Conservation (phyloP, 441 rosid species). For the Lepidium campestre region DNA sequence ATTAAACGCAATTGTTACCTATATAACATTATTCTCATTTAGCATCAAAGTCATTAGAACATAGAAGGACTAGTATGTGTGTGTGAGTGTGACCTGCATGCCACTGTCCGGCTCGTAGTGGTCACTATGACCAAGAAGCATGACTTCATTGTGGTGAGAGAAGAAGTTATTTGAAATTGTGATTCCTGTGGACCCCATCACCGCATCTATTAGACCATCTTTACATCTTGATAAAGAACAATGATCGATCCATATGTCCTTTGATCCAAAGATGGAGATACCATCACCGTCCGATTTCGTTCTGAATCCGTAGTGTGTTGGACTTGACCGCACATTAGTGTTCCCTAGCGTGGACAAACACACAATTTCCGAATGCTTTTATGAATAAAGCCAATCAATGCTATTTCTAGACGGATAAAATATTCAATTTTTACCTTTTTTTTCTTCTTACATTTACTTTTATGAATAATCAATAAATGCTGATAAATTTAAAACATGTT, state of each 20-base stretch:
- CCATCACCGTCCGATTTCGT: constrained; percentile 88
- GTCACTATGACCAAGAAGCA: constrained; percentile 90
- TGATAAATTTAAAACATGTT: neutral
- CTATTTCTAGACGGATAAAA: neutral
- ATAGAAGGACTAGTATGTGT: neutral
- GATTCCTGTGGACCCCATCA: constrained; percentile 87
- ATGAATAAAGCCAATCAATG: constrained; percentile 3
- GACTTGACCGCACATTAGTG: constrained; percentile 76
- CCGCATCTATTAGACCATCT: constrained; percentile 82
- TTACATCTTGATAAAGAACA: constrained; percentile 83
- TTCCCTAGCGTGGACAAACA: constrained; percentile 40
- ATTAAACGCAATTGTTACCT: constrained; percentile 87
- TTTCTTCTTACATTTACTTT: neutral
- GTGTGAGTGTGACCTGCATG: constrained; percentile 53
- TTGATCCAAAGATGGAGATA: constrained; percentile 80
- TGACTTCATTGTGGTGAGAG: constrained; percentile 92
- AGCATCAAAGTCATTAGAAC: neutral
- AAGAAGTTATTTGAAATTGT: constrained; percentile 86
- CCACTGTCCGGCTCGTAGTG: constrained; percentile 71
- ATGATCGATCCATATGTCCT: constrained; percentile 90
- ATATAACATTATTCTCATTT: neutral
- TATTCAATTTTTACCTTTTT: neutral
- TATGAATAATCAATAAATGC: constrained; percentile 14
- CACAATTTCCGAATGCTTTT: neutral
- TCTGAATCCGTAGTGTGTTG: constrained; percentile 73